Evolutionary conservation across 176 grass and related monocot species (phyloP).

Genomic region (Tillandsia fasciculata): DNA sequence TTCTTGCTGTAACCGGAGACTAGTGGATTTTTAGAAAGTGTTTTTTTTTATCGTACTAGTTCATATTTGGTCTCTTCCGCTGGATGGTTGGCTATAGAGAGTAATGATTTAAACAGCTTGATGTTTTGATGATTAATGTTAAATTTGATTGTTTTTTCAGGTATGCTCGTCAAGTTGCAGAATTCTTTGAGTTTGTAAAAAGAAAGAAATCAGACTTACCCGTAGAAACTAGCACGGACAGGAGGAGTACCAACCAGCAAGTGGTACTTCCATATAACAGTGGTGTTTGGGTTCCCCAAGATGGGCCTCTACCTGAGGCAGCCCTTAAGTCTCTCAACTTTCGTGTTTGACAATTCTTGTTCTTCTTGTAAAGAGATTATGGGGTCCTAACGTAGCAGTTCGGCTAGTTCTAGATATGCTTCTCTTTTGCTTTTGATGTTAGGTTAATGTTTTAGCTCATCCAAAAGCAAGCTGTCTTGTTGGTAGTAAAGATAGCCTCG

Average conservation of each 20-base stretch:
- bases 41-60: no score
- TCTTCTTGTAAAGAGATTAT: not conserved
- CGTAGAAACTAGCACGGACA: slow-evolving; percentile 2
- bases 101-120: no score
- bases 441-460: not conserved
- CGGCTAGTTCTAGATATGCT: not conserved
- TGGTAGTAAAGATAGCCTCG: not conserved
- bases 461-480: not conserved
- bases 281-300: slow-evolving; percentile 17
- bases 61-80: no score
- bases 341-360: not conserved
- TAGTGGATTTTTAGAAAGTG: no score
- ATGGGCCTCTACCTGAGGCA: slow-evolving; percentile 24
- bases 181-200: slow-evolving; percentile 52
- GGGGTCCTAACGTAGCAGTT: not conserved
- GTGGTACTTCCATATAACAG: slow-evolving; percentile 30
- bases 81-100: no score
- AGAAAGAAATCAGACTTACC: slow-evolving; percentile 33
- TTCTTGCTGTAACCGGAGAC: no score
- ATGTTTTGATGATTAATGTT: no score
- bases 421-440: not conserved
- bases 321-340: slow-evolving; percentile 18
- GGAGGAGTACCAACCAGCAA: slow-evolving; percentile 11
- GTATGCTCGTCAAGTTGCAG: slow-evolving; percentile 36
- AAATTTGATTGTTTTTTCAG: slow-evolving; percentile 8